Base-by-base conservation (phyloP, 2,329 filamentous ascomycete species). In the Diaporthe ilicicola region DNA sequence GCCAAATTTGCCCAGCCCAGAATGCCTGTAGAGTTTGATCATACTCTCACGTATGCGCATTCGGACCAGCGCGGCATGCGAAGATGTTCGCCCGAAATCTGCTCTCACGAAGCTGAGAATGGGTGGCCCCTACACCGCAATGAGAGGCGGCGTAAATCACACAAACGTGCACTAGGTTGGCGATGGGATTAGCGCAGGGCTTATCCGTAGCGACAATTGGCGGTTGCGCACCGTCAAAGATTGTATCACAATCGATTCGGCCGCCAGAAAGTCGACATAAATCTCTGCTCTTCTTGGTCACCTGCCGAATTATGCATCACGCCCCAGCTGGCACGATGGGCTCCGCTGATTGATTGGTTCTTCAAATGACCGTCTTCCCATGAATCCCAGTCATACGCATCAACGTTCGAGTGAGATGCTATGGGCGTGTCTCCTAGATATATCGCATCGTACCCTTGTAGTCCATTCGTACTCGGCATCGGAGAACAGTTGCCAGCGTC, bases 201-300 rank as follows among this genome's bases (percentile, higher is more conserved):
- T 27, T 22, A 64, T 15, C 34, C 44, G 8, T 10, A 15, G 15
- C 22, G 48, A 46, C 22, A n/a, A 44, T 17, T 12, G 24, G 29
- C 15, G 22, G 2, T 24, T 19, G 29, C 22, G 15, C 22, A 4
- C 9, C 19, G 4, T 34, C 24, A 24, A 46, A 24, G 27, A 51
- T n/a, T n/a, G n/a, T n/a, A n/a, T 34, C 55, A 66, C 17, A 65
- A 55, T 64, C n/a, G 27, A 59, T 70, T 64, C 42, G 55, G 62
- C 17, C 69, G 55, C 64, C 71, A 71, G 34, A 71, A 71, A 17
- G 50, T 68, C 29, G 71, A 66, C 44, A 46, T 65, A 51, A 71
- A 72, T 10, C 27, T 69, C 29, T 68, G 55, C 56, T 72, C 71
- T 56, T 72, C 71, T 59, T 68, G 62, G 19, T 66, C 53, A 37